Evolutionary conservation across 2,329 filamentous ascomycete species (phyloP).

Genomic region (Celoporthe dispersa): DNA sequence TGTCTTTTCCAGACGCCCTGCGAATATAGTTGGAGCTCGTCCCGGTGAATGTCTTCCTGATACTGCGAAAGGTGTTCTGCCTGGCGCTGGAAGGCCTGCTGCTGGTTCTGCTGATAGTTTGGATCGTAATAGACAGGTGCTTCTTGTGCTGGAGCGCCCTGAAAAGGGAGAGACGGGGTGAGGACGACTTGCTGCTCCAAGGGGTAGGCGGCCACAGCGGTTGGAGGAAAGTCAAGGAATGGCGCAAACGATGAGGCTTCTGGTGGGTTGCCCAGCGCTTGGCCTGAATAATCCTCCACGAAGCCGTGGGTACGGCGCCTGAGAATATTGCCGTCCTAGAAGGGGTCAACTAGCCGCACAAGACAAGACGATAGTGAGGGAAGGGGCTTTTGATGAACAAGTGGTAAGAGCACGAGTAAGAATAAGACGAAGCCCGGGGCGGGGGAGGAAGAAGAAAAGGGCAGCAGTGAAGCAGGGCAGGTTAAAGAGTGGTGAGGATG

Average conservation of each 20-base stretch:
- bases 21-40: conserved; percentile 18
- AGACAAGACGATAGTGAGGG: conserved; percentile 30
- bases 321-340: conserved; percentile 45
- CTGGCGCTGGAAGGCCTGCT: conserved; percentile 28
- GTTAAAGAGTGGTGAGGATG: conserved; percentile 32
- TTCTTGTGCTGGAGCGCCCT: background rate
- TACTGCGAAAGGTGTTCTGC: conserved; percentile 5
- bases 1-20: conserved; percentile 38
- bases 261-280: conserved; percentile 41
- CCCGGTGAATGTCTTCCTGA: conserved; percentile 7
- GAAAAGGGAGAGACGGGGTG: conserved; percentile 11
- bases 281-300: conserved; percentile 43
- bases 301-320: conserved; percentile 49
- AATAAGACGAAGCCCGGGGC: background rate
- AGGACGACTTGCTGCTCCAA: conserved; percentile 36
- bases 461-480: conserved; percentile 26
- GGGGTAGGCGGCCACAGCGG: conserved; percentile 34
- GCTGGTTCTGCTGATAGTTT: conserved; percentile 38
- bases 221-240: conserved; percentile 33
- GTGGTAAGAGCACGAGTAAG: background rate
- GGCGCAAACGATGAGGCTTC: conserved; percentile 13
- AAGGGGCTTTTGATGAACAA: conserved; percentile 31
- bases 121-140: conserved; percentile 34
- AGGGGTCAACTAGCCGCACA: conserved; percentile 41
- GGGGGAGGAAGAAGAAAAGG: background rate